These are phyloP conservation scores for Funneliformis geosporum DNA, from an alignment of 192 early-diverging fungal species.

Conservation along the genomic window DNA sequence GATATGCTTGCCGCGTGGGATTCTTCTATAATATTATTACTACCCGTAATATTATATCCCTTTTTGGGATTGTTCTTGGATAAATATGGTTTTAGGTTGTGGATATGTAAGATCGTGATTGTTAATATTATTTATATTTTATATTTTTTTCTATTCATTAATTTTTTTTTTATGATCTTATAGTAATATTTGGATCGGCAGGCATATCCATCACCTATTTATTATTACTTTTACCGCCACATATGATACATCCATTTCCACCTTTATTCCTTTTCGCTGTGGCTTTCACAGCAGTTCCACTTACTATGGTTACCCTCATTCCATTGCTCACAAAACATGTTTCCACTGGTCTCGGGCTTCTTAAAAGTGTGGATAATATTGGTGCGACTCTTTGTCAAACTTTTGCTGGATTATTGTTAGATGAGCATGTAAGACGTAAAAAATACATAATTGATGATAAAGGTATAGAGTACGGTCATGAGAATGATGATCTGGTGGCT, in stretches of 20 bases:
- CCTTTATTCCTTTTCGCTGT: slow-evolving; percentile 48
- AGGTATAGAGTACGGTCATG: slow-evolving; percentile 19
- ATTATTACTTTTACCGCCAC: slow-evolving; percentile 5
- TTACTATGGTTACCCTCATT: slow-evolving; percentile 46
- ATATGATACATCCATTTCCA: slow-evolving; percentile 41
- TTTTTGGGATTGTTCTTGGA: slow-evolving; percentile 73
- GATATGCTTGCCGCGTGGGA: slow-evolving; percentile 65
- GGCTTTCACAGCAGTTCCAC: slow-evolving; percentile 37
- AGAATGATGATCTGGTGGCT: slow-evolving; percentile 27
- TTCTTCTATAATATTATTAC: slow-evolving; percentile 66
- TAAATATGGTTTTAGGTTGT: slow-evolving; percentile 61
- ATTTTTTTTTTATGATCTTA: not conserved
- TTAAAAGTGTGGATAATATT: slow-evolving; percentile 47
- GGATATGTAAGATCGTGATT: slow-evolving; percentile 43
- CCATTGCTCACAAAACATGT: slow-evolving; percentile 47
- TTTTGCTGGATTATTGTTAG: slow-evolving; percentile 43
- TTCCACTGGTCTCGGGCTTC: slow-evolving; percentile 46
- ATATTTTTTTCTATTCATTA: slow-evolving; percentile 23
- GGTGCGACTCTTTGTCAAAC: slow-evolving; percentile 47
- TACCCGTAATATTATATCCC: slow-evolving; percentile 70
- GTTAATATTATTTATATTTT: slow-evolving; percentile 5
- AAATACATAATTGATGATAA: slow-evolving; percentile 11
- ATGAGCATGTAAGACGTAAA: slow-evolving; percentile 23
- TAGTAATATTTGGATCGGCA: slow-evolving; percentile 12
- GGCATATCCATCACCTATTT: slow-evolving; percentile 14